These are phyloP conservation scores for Sclerotinia minor DNA, from an alignment of 2,329 filamentous ascomycete species.

Conservation along the genomic window DNA sequence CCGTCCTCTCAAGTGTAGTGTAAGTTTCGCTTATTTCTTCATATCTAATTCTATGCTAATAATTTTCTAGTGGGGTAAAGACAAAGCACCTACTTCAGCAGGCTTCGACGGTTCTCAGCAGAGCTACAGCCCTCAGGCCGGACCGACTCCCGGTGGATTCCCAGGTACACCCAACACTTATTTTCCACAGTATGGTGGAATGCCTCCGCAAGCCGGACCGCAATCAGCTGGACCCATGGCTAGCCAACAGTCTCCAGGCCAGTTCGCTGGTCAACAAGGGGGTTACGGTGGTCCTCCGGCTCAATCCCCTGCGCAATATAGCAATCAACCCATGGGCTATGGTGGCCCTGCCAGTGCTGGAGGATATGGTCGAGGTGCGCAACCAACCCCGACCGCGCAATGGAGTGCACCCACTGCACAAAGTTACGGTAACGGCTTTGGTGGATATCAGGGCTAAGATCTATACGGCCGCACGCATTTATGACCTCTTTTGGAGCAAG, in stretches of 20 bases:
- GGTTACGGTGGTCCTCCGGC: conserved; percentile 63
- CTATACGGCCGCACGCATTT: conserved; percentile 14
- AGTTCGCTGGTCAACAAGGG: conserved; percentile 64
- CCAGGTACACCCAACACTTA: conserved; percentile 77
- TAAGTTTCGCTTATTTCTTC: conserved; percentile 55
- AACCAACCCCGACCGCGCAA: conserved; percentile 43
- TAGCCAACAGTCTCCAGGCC: conserved; percentile 45
- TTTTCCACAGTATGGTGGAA: conserved; percentile 92
- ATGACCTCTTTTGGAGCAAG: conserved; percentile 25
- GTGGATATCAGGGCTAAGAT: conserved; percentile 60
- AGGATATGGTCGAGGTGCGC: conserved; percentile 77
- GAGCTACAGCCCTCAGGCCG: conserved; percentile 71
- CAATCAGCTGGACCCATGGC: conserved; percentile 44
- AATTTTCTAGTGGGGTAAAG: conserved; percentile 85
- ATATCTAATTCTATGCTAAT: conserved; percentile 40
- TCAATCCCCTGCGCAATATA: conserved; percentile 62
- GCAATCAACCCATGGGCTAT: conserved; percentile 70
- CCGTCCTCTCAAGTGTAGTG: conserved; percentile 95
- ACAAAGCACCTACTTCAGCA: conserved; percentile 79
- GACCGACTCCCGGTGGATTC: conserved; percentile 67
- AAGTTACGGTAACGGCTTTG: conserved; percentile 63
- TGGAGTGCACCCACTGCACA: conserved; percentile 57
- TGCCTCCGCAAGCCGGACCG: conserved; percentile 43
- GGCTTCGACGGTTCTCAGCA: conserved; percentile 79
- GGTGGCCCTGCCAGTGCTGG: conserved; percentile 73